phyloP scores from a whole-genome alignment of 441 rosid genomes.

The Adansonia grandidieri region DNA sequence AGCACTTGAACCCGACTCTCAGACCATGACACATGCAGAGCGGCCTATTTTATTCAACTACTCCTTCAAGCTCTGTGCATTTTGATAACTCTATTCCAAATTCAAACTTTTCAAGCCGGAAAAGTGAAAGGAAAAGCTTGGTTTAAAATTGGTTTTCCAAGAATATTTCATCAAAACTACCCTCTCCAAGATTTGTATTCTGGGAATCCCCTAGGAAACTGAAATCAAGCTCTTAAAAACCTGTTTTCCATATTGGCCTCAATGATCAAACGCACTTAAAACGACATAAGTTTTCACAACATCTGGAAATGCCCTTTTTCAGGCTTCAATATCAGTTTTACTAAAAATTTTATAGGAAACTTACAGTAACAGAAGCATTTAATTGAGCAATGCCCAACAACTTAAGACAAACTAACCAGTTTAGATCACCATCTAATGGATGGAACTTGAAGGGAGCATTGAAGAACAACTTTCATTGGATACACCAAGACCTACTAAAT shows the following conservation, averaged over 20 bases:
- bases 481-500: not conserved
- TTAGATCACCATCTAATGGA: not conserved
- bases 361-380: not conserved
- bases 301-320: not conserved
- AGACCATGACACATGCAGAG: too few species aligned
- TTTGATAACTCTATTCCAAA: not conserved
- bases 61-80: not conserved
- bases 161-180: conserved; percentile 15
- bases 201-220: not conserved
- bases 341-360: not conserved
- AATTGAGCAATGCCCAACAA: not conserved
- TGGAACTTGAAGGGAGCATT: not conserved
- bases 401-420: not conserved
- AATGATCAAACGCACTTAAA: not conserved
- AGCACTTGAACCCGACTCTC: too few species aligned
- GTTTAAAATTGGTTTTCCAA: not conserved
- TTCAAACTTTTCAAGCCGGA: not conserved
- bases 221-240: not conserved
- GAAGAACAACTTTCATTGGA: not conserved
- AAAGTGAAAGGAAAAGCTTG: not conserved
- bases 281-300: not conserved
- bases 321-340: not conserved
- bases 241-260: not conserved
- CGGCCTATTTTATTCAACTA: conserved; percentile 15
- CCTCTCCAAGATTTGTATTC: not conserved